Conservation (phyloP, 805 yeast genomes). For the Osmozyma mogii region DNA sequence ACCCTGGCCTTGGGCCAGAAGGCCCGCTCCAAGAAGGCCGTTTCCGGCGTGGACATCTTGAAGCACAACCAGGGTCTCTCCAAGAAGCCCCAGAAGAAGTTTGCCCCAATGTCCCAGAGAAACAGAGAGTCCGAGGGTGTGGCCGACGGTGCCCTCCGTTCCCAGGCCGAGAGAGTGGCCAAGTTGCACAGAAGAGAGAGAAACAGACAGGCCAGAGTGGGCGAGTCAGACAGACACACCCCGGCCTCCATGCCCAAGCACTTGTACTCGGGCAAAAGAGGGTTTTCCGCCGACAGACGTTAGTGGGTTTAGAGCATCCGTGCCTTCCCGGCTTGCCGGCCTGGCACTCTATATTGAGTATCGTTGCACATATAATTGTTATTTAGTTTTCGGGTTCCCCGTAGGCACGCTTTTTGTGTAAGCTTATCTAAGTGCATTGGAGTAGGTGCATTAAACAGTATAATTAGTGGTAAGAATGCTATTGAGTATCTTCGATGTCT, state of each 20-base stretch:
- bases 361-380: too few relatives aligned
- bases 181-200: slow-evolving; percentile 91
- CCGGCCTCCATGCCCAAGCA: slow-evolving; percentile 87
- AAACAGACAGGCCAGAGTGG: slow-evolving; percentile 84
- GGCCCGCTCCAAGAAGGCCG: slow-evolving; percentile 25
- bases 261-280: slow-evolving; percentile 93
- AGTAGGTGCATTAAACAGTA: too few relatives aligned
- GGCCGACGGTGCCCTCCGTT: slow-evolving; percentile 68
- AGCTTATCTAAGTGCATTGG: too few relatives aligned
- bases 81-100: slow-evolving; percentile 35
- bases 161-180: slow-evolving; percentile 79
- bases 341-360: too few relatives aligned
- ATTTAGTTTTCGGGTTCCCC: too few relatives aligned
- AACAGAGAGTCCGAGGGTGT: slow-evolving; percentile 86
- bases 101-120: slow-evolving; percentile 50
- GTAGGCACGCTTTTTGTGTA: too few relatives aligned
- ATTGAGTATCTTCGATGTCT: too few relatives aligned
- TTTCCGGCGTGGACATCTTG: slow-evolving; percentile 76
- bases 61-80: slow-evolving; percentile 43
- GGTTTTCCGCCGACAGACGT: slow-evolving; percentile 91
- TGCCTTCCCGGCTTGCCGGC: too few relatives aligned
- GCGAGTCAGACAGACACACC: slow-evolving; percentile 92
- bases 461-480: too few relatives aligned
- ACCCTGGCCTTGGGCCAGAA: slow-evolving; percentile 48
- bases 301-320: too few relatives aligned